These are phyloP conservation scores for Hygrophorus russula DNA, from an alignment of 768 basidiomycete genomes.

Conservation along the genomic window DNA sequence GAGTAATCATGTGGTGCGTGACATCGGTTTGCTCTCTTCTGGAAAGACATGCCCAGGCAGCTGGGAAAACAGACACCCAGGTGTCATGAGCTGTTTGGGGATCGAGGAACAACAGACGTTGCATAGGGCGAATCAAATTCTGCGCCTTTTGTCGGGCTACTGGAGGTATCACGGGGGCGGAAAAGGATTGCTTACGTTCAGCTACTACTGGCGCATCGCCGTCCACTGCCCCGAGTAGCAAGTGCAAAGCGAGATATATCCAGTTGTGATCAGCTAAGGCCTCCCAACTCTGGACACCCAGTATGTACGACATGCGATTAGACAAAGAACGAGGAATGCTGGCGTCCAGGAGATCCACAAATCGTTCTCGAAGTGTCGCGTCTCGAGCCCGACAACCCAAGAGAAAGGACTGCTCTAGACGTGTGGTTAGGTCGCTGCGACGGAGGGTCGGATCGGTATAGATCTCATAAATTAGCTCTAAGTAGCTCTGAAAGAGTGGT, in stretches of 20 bases:
- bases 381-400: constrained; percentile 85
- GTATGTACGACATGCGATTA: constrained; percentile 76
- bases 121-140: constrained; percentile 62
- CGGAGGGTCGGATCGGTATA: constrained; percentile 81
- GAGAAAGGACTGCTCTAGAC: constrained; percentile 88
- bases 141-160: constrained; percentile 34
- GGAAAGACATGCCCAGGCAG: constrained; percentile 76
- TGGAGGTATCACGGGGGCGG: constrained; percentile 16
- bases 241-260: constrained; percentile 85
- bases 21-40: constrained; percentile 83
- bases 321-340: constrained; percentile 78
- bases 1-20: constrained; percentile 79
- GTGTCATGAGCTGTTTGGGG: constrained; percentile 64
- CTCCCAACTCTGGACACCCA: constrained; percentile 95
- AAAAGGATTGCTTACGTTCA: constrained; percentile 28
- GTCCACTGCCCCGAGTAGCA: constrained; percentile 61
- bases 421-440: constrained; percentile 86
- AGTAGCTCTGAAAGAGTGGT: constrained; percentile 65
- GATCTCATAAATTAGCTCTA: constrained; percentile 87
- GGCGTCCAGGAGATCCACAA: constrained; percentile 82
- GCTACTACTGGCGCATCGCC: constrained; percentile 25
- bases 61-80: constrained; percentile 84
- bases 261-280: constrained; percentile 85
- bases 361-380: constrained; percentile 63
- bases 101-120: constrained; percentile 77